These are phyloP conservation scores for Lachancea thermotolerans DNA, from an alignment of 805 yeast species.

Conservation along the genomic window DNA sequence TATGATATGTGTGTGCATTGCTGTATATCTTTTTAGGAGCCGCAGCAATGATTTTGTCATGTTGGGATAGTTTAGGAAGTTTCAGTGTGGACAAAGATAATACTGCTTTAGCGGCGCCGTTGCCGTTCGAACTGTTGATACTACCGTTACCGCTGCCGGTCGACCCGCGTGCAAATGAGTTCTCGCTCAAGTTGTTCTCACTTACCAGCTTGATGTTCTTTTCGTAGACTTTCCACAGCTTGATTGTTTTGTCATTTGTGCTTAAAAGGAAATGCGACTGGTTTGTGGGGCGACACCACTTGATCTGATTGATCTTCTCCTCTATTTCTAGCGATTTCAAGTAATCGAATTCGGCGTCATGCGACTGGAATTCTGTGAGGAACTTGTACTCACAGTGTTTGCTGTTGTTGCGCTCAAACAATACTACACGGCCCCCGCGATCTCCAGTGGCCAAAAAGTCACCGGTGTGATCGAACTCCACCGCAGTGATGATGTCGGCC, in stretches of 20 bases:
- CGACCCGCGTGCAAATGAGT: slow-evolving; percentile 12
- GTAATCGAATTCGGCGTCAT: slow-evolving; percentile 98
- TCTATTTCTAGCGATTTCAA: slow-evolving; percentile 93
- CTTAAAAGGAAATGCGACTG: slow-evolving; percentile 84
- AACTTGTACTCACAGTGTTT: slow-evolving; percentile 87
- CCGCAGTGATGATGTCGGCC: slow-evolving; percentile 95
- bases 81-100: slow-evolving; percentile 44
- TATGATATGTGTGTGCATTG: slow-evolving; percentile 97
- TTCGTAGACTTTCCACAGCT: slow-evolving; percentile 93
- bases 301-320: slow-evolving; percentile 95
- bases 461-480: slow-evolving; percentile 92
- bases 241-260: slow-evolving; percentile 97
- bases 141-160: neutral
- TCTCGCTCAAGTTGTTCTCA: slow-evolving; percentile 73
- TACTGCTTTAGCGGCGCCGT: slow-evolving; percentile 27
- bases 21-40: slow-evolving; percentile 87
- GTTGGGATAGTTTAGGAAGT: slow-evolving; percentile 84
- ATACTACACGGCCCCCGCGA: slow-evolving; percentile 94
- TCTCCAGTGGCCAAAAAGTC: slow-evolving; percentile 97
- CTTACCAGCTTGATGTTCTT: slow-evolving; percentile 86
- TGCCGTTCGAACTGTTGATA: slow-evolving; percentile 2
- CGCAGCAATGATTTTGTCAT: slow-evolving; percentile 92
- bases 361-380: slow-evolving; percentile 94
- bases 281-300: slow-evolving; percentile 87
- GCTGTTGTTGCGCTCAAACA: slow-evolving; percentile 82